Evolutionary conservation across 2,329 filamentous ascomycete species (phyloP), one percentile per base, ranked within the genome.

Genomic region (Camillea tinctor): DNA sequence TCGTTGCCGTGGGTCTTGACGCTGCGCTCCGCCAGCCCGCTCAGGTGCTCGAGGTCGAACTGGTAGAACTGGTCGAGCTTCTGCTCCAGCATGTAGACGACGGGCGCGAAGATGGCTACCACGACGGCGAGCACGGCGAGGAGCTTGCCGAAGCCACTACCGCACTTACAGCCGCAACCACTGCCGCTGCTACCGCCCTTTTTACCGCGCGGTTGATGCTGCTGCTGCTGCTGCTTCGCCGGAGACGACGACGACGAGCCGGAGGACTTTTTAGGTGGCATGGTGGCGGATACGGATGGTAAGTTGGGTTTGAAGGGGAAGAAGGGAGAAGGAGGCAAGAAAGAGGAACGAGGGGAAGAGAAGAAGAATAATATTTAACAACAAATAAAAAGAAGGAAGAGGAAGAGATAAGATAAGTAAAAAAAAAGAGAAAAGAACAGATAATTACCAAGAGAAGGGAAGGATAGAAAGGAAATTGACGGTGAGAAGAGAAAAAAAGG

Each of bases 1-100:
- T 94, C 84, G 74, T 93, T 90, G 67, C 90, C 91, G 74, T 94
- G 87, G 48, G 82, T 76, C 9, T 77, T 79, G 64, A 96, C 84
- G 30, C 86, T 89, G 63, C 85, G 83, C 75, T 84, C 77, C 11
- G 89, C 83, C 36, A 95, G 77, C 62, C 88, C 82, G 72, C 92
- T 86, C 61, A 96, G 82, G 63, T 91, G 82, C 17, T 81, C 79
- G 1, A 84, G 84, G 57, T 87, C 78, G 76, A 96, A 93, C 75
- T 95, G 85, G 82, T 93, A 95, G 80, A 93, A 88, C 60, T 74
- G 76, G 63, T 85, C 79, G 59, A 86, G 77, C 74, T 84, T 84
- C 68, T 81, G 79, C 74, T 89, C 86, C 49, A 87, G 72, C 61
- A 82, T 68, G 75, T 83, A 84, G 68, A 82, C 77, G 57, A 86